Conservation (phyloP, 768 basidiomycete genomes). For the Nevesoporus exiguus region DNA sequence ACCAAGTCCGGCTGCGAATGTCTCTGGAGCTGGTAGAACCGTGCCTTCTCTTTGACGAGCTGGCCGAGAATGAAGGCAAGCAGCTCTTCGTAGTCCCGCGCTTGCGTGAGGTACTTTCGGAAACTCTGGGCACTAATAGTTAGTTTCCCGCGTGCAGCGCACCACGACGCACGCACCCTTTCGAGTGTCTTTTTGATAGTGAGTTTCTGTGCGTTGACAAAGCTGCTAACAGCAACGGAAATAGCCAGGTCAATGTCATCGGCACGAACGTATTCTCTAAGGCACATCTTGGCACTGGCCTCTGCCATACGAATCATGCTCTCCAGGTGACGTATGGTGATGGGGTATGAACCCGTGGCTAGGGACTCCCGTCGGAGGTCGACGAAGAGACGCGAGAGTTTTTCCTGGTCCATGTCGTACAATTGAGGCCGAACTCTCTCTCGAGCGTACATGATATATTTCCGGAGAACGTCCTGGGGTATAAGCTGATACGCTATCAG, state of each 20-base stretch:
- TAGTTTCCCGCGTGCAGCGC: constrained; percentile 1
- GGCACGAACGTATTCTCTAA: constrained; percentile 91
- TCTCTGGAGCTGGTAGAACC: constrained; percentile 74
- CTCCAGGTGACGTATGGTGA: constrained; percentile 96
- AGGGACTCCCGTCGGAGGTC: constrained; percentile 95
- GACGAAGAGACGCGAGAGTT: constrained; percentile 88
- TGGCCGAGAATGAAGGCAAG: constrained; percentile 92
- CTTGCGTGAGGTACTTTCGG: constrained; percentile 95
- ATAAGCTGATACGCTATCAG: constrained; percentile 63
- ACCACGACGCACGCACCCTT: constrained; percentile 47
- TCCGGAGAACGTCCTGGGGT: constrained; percentile 91
- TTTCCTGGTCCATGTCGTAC: constrained; percentile 93
- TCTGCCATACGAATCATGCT: constrained; percentile 99
- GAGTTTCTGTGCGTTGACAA: constrained; percentile 96
- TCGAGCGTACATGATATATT: constrained; percentile 98
- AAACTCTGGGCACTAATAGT: constrained; percentile 60
- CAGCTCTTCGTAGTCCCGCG: constrained; percentile 93
- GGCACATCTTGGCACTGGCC: constrained; percentile 96
- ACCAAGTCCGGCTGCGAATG: constrained; percentile 77
- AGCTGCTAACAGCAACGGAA: constrained; percentile 90
- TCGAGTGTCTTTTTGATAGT: constrained; percentile 98
- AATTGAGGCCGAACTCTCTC: constrained; percentile 92
- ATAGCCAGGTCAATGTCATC: constrained; percentile 98
- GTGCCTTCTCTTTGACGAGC: constrained; percentile 88
- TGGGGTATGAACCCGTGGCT: constrained; percentile 97